A percentile compares a stretch with the other conserved stretches of the same genome.
These are phyloP conservation scores for Brassica hybrid DNA, from an alignment of 441 rosid species.

Conservation along the genomic window DNA sequence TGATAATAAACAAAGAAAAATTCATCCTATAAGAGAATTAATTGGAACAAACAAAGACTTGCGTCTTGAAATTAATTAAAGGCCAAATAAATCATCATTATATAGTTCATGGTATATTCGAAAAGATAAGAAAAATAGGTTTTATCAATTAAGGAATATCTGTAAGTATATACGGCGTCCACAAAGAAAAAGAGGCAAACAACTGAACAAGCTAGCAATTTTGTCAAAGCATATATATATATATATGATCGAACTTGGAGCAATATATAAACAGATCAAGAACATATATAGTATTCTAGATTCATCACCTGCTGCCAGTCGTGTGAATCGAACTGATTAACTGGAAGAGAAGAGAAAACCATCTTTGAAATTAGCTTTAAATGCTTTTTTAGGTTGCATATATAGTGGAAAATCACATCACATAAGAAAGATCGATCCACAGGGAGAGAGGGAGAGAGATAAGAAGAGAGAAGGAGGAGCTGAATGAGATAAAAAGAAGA, in stretches of 20 bases:
- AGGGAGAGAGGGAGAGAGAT: conserved; percentile 38
- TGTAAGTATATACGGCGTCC: conserved; percentile 42
- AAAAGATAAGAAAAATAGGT: conserved; percentile 28
- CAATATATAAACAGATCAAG: conserved; percentile 21
- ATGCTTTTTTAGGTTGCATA: conserved; percentile 41
- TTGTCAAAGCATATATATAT: conserved; percentile 8
- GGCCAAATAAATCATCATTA: conserved; percentile 1
- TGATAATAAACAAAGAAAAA: conserved; percentile 2
- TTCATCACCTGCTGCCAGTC: conserved; percentile 62
- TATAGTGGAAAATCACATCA: conserved; percentile 65
- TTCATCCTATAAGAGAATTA: not conserved
- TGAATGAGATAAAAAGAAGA: conserved; percentile 52
- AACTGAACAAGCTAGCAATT: conserved; percentile 30
- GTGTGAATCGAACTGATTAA: conserved; percentile 61
- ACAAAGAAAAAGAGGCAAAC: conserved; percentile 40
- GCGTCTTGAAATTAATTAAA: conserved; percentile 10
- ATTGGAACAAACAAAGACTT: conserved; percentile 5
- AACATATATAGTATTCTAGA: conserved; percentile 5
- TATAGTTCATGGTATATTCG: conserved; percentile 52
- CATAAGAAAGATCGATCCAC: conserved; percentile 44
- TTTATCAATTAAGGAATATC: conserved; percentile 44
- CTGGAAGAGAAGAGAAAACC: conserved; percentile 63
- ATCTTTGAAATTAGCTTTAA: conserved; percentile 42
- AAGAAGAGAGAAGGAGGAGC: conserved; percentile 35
- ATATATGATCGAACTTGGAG: conserved; percentile 2